Conservation (phyloP, 164 flowering plant species). For the Vitis amurensis region DNA sequence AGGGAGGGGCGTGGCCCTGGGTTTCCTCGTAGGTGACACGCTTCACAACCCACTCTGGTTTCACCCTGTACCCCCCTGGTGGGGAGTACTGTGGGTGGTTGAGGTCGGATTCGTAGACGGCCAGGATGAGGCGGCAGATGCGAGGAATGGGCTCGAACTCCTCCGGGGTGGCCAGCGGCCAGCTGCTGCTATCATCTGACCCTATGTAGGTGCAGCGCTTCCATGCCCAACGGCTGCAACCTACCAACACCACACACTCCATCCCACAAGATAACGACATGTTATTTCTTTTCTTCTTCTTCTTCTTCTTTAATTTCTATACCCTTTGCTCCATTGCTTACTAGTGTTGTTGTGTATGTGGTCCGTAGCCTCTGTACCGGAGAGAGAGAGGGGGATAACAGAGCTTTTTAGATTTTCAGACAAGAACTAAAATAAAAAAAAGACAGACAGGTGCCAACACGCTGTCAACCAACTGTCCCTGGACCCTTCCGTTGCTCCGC, state of each 20-base stretch:
- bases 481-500: too few relatives aligned
- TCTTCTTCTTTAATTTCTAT: too few relatives aligned
- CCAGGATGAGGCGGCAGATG: slow-evolving; percentile 70
- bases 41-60: slow-evolving; percentile 67
- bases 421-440: too few relatives aligned
- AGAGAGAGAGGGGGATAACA: too few relatives aligned
- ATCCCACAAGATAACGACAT: slow-evolving; percentile 78
- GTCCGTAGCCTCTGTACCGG: too few relatives aligned
- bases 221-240: slow-evolving; percentile 83
- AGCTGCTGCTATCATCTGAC: slow-evolving; percentile 67
- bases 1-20: slow-evolving; percentile 71
- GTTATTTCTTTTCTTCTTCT: too few relatives aligned
- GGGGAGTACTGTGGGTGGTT: slow-evolving; percentile 53
- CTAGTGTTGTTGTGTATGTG: too few relatives aligned
- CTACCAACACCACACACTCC: slow-evolving; percentile 66
- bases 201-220: slow-evolving; percentile 81
- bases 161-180: slow-evolving; percentile 68
- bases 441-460: too few relatives aligned
- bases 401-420: too few relatives aligned
- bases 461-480: too few relatives aligned
- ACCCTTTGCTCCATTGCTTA: too few relatives aligned
- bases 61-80: slow-evolving; percentile 50
- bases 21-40: slow-evolving; percentile 71
- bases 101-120: slow-evolving; percentile 82
- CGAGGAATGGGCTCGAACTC: slow-evolving; percentile 84